phyloP scores from a whole-genome alignment of 1,139 yeast species.

The Saccharomycopsis hybrid region DNA sequence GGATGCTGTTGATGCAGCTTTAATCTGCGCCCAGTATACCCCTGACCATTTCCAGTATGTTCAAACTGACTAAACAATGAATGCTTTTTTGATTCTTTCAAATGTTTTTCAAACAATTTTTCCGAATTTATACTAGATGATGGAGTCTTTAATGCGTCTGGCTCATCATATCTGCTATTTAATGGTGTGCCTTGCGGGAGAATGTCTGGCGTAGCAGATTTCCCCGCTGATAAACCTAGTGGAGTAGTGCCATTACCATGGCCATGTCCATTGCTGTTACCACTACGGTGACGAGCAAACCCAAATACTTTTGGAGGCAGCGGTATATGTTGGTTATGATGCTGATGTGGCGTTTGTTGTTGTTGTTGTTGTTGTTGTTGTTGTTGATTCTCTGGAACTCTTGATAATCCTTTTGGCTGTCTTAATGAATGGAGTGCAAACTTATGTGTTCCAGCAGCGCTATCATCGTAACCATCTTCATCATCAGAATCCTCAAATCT shows the following conservation, averaged over 20 bases:
- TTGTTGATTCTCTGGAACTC: no score
- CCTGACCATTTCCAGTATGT: not conserved
- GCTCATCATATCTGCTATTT: conserved; percentile 5
- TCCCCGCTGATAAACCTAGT: no score
- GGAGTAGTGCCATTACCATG: no score
- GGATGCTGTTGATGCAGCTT: not conserved
- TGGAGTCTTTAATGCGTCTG: conserved; percentile 19
- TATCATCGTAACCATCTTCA: conserved; percentile 10
- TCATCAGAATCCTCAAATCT: conserved; percentile 21
- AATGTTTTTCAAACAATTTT: conserved; percentile 19
- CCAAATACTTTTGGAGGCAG: conserved; percentile 2
- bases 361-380: not conserved
- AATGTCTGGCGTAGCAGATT: no score
- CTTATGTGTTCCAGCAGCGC: not conserved
- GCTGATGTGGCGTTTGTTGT: no score
- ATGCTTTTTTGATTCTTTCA: conserved; percentile 18
- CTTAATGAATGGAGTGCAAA: not conserved
- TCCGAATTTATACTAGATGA: conserved; percentile 19
- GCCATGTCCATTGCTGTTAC: no score
- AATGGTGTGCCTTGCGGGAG: no score
- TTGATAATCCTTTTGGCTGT: no score
- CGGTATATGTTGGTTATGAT: not conserved
- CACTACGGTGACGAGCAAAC: conserved; percentile 1
- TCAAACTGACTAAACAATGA: not conserved
- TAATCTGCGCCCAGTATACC: not conserved